Evolutionary conservation across 2,329 filamentous ascomycete genomes (phyloP), one percentile per base, ranked within the genome.

Genomic region (Cordyceps farinosa): DNA sequence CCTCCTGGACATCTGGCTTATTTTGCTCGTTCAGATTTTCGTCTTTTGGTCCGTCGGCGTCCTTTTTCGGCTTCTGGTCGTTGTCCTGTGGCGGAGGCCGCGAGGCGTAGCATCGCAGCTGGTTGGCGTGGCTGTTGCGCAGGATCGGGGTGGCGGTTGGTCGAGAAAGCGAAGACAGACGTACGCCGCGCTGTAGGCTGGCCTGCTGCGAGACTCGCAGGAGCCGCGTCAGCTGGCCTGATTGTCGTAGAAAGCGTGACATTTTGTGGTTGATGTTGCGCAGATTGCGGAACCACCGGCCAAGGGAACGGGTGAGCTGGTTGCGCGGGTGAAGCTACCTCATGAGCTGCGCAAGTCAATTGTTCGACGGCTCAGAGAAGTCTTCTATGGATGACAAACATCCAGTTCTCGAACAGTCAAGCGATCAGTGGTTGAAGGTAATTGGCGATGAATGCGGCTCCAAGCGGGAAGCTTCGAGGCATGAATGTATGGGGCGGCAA

Each of bases 181-280:
- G 78, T 72, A 77, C 67, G 48, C 79, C 78, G 66, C 79, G 76
- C 71, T 81, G 79, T 61, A 82, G 75, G 65, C 82, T 76, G 70
- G 79, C 77, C 71, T 82, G 81, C 71, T 83, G 78, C 68, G 82
- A 81, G 68, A 82, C 78, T 75, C 83, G 83, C 64, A 85, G 84
- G 72, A 86, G 80, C 74, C 84, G 83, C 77, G 85, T 84, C 73
- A 90, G 78, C 75, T 85, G 84, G 79, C 85, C 84, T 74, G 87
- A 83, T 75, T 86, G 85, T 75, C 87, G 84, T 69, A 90, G 78
- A 71, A 88, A 79, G 71, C 85, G 84, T 74, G 86, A 87, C 88
- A 90, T 90, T 76, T 70, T 68, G 69, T 67, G 67, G 67, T 69
- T 65, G 65, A 66, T 65, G 67, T 67, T 70, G 68, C 72, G 70